Evolutionary conservation across 2,329 filamentous ascomycete genomes (phyloP).

Genomic region (Tolypocladium ovalisporum): DNA sequence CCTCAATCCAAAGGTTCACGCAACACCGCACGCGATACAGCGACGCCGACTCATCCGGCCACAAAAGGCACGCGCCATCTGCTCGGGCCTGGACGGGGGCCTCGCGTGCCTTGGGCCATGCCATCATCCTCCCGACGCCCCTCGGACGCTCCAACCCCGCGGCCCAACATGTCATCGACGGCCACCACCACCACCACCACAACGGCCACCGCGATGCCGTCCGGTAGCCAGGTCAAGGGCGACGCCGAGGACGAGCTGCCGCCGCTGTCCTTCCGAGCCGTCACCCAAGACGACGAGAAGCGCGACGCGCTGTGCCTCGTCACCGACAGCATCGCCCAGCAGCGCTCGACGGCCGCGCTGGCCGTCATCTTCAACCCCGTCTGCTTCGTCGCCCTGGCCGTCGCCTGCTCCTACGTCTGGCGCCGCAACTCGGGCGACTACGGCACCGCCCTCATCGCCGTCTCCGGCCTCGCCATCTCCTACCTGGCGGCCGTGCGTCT

Average conservation of each 20-base stretch:
- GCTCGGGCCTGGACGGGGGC: not conserved
- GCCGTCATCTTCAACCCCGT: constrained; percentile 54
- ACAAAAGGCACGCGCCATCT: not conserved
- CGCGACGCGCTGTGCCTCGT: constrained; percentile 60
- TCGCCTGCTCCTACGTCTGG: constrained; percentile 28
- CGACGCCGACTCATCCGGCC: not conserved
- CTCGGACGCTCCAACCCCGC: not conserved
- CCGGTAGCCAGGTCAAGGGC: not conserved
- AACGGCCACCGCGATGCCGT: not conserved
- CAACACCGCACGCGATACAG: not conserved
- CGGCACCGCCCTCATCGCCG: constrained; percentile 41
- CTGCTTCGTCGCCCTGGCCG: constrained; percentile 32
- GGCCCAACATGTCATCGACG: not conserved
- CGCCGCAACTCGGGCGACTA: constrained; percentile 33
- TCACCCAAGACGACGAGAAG: constrained; percentile 45
- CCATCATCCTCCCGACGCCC: not conserved
- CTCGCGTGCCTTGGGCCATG: not conserved
- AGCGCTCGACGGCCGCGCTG: constrained; percentile 57
- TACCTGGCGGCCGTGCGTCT: constrained; percentile 51
- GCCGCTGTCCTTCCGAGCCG: constrained; percentile 47
- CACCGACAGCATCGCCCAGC: constrained; percentile 72
- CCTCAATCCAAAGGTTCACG: not conserved
- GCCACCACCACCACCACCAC: not conserved
- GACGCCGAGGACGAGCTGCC: constrained; percentile 30
- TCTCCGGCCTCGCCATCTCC: constrained; percentile 49